Conservation (phyloP, 2,329 filamentous ascomycete species). For the Aureobasidium sp. region DNA sequence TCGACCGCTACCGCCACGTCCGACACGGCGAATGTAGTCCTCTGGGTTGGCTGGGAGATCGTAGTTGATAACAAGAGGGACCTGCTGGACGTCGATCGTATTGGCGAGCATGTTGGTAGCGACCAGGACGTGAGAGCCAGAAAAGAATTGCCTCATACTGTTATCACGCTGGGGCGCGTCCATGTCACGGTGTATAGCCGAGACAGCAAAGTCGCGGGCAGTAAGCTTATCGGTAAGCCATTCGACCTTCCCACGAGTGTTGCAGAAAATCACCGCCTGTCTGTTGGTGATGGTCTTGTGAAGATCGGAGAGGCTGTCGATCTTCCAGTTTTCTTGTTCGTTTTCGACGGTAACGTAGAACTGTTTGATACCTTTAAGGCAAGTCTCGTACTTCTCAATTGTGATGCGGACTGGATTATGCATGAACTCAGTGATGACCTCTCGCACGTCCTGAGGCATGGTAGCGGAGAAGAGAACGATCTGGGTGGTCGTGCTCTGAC, state of each 20-base stretch:
- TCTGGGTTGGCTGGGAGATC: conserved; percentile 98
- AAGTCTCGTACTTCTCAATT: conserved; percentile 99
- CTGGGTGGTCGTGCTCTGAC: conserved; percentile 85
- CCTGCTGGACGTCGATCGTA: conserved; percentile 99
- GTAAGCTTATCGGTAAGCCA: conserved; percentile 99
- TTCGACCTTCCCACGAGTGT: conserved; percentile 99
- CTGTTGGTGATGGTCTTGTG: conserved; percentile 99
- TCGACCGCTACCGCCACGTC: conserved; percentile 89
- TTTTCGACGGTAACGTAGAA: conserved; percentile 99
- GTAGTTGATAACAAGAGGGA: conserved; percentile 99
- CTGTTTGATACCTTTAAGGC: conserved; percentile 99
- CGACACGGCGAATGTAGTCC: conserved; percentile 99
- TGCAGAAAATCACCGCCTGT: conserved; percentile 99
- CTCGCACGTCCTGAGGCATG: conserved; percentile 98
- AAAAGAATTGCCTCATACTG: conserved; percentile 99
- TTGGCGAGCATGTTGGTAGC: conserved; percentile 97
- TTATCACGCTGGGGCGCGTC: conserved; percentile 97
- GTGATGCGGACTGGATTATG: conserved; percentile 98
- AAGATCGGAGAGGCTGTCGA: conserved; percentile 97
- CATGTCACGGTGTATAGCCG: conserved; percentile 99
- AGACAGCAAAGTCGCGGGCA: conserved; percentile 98
- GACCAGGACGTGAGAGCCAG: conserved; percentile 97
- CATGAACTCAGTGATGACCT: conserved; percentile 99
- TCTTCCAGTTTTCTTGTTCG: conserved; percentile 95
- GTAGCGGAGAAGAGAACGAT: conserved; percentile 98